Evolutionary conservation across 1,284 basidiomycete species (phyloP).

Genomic region (Malassezia restricta): DNA sequence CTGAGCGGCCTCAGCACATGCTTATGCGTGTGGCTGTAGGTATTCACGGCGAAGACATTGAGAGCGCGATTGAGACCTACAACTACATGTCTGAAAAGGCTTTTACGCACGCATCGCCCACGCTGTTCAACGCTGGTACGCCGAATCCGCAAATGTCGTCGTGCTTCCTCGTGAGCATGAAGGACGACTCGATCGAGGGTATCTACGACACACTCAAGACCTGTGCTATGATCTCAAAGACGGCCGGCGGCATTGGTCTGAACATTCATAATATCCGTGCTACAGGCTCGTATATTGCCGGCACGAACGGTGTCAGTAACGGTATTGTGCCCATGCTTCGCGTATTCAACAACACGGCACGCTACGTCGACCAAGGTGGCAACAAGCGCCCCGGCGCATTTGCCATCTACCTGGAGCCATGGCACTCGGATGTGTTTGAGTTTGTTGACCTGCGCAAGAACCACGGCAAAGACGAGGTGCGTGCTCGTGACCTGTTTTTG

Average conservation of each 20-base stretch:
- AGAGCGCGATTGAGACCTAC: conserved; percentile 72
- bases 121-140: conserved; percentile 96
- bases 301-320: conserved; percentile 95
- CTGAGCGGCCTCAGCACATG: conserved; percentile 96
- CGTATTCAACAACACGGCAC: conserved; percentile 93
- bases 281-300: conserved; percentile 74
- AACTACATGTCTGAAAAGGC: conserved; percentile 70
- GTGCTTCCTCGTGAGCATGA: conserved; percentile 96
- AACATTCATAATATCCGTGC: conserved; percentile 94
- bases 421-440: conserved; percentile 95
- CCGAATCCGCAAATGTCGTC: conserved; percentile 89
- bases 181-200: conserved; percentile 96
- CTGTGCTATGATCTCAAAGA: conserved; percentile 99
- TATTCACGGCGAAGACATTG: conserved; percentile 82
- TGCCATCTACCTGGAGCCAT: conserved; percentile 91
- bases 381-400: conserved; percentile 99
- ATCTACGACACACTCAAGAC: conserved; percentile 98
- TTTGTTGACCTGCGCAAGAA: conserved; percentile 98
- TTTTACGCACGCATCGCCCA: conserved; percentile 96
- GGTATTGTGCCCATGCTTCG: conserved; percentile 99
- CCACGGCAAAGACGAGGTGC: conserved; percentile 95
- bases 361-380: conserved; percentile 97
- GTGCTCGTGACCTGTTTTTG: conserved; percentile 94
- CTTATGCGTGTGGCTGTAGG: conserved; percentile 99
- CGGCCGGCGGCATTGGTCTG: conserved; percentile 91